phyloP scores from a whole-genome alignment of 768 basidiomycete species.

The Mycena metata region DNA sequence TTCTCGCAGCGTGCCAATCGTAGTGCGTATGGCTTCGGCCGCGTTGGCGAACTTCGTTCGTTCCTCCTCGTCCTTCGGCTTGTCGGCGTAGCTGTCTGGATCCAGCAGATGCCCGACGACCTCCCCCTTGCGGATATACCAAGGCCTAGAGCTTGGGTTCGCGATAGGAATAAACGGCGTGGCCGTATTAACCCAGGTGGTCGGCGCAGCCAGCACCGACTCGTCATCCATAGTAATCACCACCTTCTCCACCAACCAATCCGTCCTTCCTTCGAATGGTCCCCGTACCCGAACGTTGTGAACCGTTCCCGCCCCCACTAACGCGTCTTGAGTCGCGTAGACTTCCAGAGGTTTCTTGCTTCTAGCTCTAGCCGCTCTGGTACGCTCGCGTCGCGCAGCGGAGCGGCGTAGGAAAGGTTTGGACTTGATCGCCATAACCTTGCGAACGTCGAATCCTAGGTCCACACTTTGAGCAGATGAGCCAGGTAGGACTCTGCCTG shows the following conservation, averaged over 20 bases:
- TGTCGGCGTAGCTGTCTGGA: constrained; percentile 22
- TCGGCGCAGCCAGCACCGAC: constrained; percentile 28
- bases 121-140: constrained; percentile 31
- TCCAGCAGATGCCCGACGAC: too few relatives aligned
- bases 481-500: neutral
- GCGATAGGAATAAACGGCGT: constrained; percentile 35
- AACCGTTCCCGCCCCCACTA: constrained; percentile 1
- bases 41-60: neutral
- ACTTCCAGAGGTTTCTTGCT: constrained; percentile 2
- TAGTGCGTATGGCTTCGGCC: constrained; percentile 16
- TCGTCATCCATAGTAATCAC: constrained; percentile 29
- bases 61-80: constrained; percentile 12
- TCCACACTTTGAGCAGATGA: constrained; percentile 23
- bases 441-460: constrained; percentile 25
- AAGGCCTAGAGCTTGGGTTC: constrained; percentile 27
- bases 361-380: neutral
- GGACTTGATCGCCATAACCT: neutral
- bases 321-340: neutral
- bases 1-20: constrained; percentile 8
- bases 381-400: neutral
- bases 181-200: constrained; percentile 31
- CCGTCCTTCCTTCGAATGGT: constrained; percentile 8
- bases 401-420: neutral
- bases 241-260: constrained; percentile 39
- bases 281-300: constrained; percentile 19